Percentiles rank a stretch among this genome's conserved stretches.
These are phyloP conservation scores for Quercus cerris DNA, from an alignment of 306 rosid genomes.

Conservation along the genomic window DNA sequence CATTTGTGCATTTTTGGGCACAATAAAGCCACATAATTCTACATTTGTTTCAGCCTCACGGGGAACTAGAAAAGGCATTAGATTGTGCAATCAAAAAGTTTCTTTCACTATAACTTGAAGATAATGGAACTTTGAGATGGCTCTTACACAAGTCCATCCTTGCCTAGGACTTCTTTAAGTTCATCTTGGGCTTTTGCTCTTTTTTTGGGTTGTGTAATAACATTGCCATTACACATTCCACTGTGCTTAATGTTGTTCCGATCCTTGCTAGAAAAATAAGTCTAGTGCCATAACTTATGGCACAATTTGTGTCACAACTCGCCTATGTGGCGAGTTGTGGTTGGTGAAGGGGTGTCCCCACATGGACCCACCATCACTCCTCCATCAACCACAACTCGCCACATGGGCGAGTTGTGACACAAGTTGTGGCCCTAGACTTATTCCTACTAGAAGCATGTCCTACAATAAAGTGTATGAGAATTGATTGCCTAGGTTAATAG, in stretches of 20 bases:
- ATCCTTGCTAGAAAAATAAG: neutral
- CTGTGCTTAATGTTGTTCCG: constrained; percentile 7
- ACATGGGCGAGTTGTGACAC: no score
- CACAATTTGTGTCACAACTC: no score
- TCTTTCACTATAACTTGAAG: constrained; percentile 24
- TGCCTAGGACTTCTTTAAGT: neutral
- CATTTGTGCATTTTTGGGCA: constrained; percentile 17
- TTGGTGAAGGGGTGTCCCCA: no score
- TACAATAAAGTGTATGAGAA: no score
- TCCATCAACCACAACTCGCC: no score
- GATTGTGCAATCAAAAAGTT: constrained; percentile 30
- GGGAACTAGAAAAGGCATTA: constrained; percentile 23
- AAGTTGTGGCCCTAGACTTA: no score
- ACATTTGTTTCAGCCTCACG: neutral
- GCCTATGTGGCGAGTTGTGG: no score
- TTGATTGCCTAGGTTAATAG: no score
- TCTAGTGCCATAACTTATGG: no score
- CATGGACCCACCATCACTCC: no score
- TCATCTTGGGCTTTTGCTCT: constrained; percentile 3
- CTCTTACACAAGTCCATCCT: constrained; percentile 10
- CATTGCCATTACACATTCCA: constrained; percentile 36
- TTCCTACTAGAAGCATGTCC: neutral
- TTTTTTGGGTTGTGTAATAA: constrained; percentile 9
- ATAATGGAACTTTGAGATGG: constrained; percentile 15
- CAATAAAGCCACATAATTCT: constrained; percentile 1